Conservation (phyloP, 331 rosid genomes). For the Phaseolus coccineus region DNA sequence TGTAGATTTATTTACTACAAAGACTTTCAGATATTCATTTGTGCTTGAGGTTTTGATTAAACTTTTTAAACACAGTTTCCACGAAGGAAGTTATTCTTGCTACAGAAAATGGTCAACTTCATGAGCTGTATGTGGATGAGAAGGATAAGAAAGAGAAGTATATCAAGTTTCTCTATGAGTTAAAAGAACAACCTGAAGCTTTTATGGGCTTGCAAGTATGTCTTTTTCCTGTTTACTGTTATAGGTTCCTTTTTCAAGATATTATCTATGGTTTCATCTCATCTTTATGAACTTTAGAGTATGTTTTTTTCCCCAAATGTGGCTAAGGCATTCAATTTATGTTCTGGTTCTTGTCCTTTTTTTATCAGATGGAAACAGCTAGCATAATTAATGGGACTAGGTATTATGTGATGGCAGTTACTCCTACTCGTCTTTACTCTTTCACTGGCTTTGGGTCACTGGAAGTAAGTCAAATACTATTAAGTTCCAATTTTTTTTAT, state of each 20-base stretch:
- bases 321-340: constrained; percentile 31
- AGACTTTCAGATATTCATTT: constrained; percentile 28
- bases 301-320: not conserved
- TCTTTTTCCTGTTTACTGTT: constrained; percentile 31
- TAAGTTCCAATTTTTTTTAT: not conserved
- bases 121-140: constrained; percentile 88
- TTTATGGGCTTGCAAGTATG: constrained; percentile 87
- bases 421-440: constrained; percentile 92
- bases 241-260: constrained; percentile 32
- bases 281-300: not conserved
- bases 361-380: constrained; percentile 89
- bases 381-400: constrained; percentile 78
- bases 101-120: constrained; percentile 85
- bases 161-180: constrained; percentile 72
- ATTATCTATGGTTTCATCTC: constrained; percentile 35
- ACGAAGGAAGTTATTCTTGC: constrained; percentile 93
- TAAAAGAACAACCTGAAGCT: constrained; percentile 82
- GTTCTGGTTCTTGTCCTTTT: constrained; percentile 44
- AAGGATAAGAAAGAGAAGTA: constrained; percentile 96
- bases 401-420: constrained; percentile 95
- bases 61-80: constrained; percentile 62
- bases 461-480: constrained; percentile 69
- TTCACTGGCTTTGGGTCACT: constrained; percentile 84
- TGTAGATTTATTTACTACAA: constrained; percentile 28
- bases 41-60: constrained; percentile 35